A percentile compares a stretch with the other conserved stretches of the same genome.
These are phyloP conservation scores for Mallotus nudiflorus DNA, from an alignment of 345 rosid species.

Conservation along the genomic window DNA sequence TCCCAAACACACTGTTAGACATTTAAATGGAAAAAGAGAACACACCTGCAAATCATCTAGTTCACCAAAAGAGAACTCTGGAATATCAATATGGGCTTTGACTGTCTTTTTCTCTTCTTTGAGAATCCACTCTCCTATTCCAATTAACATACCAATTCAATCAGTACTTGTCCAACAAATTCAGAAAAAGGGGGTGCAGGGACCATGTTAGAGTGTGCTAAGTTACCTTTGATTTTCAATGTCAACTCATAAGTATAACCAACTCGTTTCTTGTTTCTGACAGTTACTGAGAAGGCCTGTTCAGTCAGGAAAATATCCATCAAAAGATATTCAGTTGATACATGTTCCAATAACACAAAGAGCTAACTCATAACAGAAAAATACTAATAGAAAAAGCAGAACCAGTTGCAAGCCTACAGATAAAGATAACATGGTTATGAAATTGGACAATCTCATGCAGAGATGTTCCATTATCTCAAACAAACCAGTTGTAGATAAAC, in stretches of 20 bases:
- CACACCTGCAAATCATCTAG: constrained; percentile 90
- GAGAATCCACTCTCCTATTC: constrained; percentile 76
- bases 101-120: constrained; percentile 59
- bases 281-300: constrained; percentile 91
- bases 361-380: neutral
- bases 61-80: constrained; percentile 91
- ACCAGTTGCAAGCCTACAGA: neutral
- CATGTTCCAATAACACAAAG: neutral
- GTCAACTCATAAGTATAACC: constrained; percentile 84
- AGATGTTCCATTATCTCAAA: neutral
- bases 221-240: constrained; percentile 66
- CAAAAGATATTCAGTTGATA: neutral
- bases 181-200: constrained; percentile 3
- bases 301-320: constrained; percentile 10
- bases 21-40: constrained; percentile 3
- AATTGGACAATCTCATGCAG: neutral
- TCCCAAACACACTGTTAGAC: too few species aligned
- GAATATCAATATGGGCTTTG: constrained; percentile 66
- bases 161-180: neutral
- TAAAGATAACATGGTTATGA: neutral
- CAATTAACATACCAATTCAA: constrained; percentile 12
- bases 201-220: neutral
- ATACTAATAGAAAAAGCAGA: neutral
- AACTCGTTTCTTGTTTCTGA: constrained; percentile 85
- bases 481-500: neutral